Conservation (phyloP, 1,139 yeast genomes). For the Torulaspora globosa region DNA sequence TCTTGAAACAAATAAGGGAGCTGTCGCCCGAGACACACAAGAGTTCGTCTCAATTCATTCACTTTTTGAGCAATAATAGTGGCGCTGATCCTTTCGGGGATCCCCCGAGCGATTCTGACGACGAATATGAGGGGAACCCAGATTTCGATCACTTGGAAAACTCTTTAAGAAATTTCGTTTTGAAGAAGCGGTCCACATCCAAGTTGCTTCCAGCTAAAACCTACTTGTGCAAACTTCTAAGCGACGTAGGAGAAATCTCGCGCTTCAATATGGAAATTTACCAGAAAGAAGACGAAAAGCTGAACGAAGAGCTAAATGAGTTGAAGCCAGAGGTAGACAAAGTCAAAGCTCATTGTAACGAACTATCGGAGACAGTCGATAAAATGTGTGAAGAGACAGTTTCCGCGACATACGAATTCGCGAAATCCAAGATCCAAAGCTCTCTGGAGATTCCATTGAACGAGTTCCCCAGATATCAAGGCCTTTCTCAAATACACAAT, state of each 20-base stretch:
- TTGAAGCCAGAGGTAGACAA: slow-evolving; percentile 64
- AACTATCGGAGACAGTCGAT: slow-evolving; percentile 58
- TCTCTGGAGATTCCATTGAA: slow-evolving; percentile 60
- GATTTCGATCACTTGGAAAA: slow-evolving; percentile 83
- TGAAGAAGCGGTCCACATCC: slow-evolving; percentile 84
- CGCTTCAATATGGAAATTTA: slow-evolving; percentile 57
- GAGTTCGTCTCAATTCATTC: slow-evolving; percentile 86
- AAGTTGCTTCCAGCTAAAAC: slow-evolving; percentile 91
- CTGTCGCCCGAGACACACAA: slow-evolving; percentile 90
- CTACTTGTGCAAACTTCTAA: slow-evolving; percentile 63
- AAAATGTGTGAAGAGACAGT: slow-evolving; percentile 58
- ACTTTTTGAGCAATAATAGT: slow-evolving; percentile 63
- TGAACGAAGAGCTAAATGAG: slow-evolving; percentile 47
- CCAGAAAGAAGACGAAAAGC: slow-evolving; percentile 44
- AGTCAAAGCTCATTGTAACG: slow-evolving; percentile 49
- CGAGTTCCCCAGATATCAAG: slow-evolving; percentile 56
- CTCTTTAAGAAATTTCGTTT: slow-evolving; percentile 75
- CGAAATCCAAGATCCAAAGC: slow-evolving; percentile 50
- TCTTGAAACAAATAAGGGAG: slow-evolving; percentile 80
- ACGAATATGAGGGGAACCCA: slow-evolving; percentile 40
- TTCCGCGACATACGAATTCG: slow-evolving; percentile 55
- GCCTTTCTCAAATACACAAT: slow-evolving; percentile 61
- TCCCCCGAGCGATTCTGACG: slow-evolving; percentile 35
- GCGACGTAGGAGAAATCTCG: slow-evolving; percentile 62
- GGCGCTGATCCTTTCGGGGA: slow-evolving; percentile 38